Conservation (phyloP, 192 early-diverging fungal genomes). For the Chytriomyces sp. region DNA sequence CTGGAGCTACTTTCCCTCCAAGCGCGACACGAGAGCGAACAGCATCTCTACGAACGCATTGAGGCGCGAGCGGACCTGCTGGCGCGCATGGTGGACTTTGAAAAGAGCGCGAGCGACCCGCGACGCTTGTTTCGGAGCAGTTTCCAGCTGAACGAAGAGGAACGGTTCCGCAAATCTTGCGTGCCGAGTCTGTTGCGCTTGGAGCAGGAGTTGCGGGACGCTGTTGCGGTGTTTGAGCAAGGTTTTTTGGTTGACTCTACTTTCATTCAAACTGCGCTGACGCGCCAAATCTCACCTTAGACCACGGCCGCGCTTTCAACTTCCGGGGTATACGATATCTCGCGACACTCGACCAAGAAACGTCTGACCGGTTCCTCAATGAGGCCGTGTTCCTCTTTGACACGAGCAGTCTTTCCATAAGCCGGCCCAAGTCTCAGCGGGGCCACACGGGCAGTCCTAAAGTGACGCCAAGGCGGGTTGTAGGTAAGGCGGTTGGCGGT, state of each 20-base stretch:
- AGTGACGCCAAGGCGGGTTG: too few relatives aligned
- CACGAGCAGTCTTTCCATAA: neutral
- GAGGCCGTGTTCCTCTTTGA: conserved; percentile 66
- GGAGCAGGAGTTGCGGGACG: conserved; percentile 59
- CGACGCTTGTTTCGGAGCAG: conserved; percentile 70
- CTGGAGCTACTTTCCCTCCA: conserved; percentile 31
- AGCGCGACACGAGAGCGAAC: conserved; percentile 20
- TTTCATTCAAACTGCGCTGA: conserved; percentile 29
- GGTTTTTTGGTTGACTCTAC: conserved; percentile 40
- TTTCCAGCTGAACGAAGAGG: conserved; percentile 82
- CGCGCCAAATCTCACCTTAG: conserved; percentile 1
- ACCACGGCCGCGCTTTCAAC: conserved; percentile 2
- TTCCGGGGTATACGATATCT: neutral
- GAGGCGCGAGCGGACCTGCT: conserved; percentile 34
- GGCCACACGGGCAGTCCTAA: neutral
- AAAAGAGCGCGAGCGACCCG: conserved; percentile 75
- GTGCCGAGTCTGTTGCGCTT: conserved; percentile 70
- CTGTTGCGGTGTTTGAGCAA: conserved; percentile 58
- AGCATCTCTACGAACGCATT: conserved; percentile 33
- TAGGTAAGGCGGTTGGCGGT: too few relatives aligned
- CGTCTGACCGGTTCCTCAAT: conserved; percentile 57
- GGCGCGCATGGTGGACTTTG: conserved; percentile 75
- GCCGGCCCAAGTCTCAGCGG: neutral
- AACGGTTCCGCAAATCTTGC: conserved; percentile 75
- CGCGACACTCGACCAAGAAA: conserved; percentile 42